Evolutionary conservation across 2,329 filamentous ascomycete genomes (phyloP), one percentile per base, ranked within the genome.

Genomic region (Colletotrichum echinochloae): DNA sequence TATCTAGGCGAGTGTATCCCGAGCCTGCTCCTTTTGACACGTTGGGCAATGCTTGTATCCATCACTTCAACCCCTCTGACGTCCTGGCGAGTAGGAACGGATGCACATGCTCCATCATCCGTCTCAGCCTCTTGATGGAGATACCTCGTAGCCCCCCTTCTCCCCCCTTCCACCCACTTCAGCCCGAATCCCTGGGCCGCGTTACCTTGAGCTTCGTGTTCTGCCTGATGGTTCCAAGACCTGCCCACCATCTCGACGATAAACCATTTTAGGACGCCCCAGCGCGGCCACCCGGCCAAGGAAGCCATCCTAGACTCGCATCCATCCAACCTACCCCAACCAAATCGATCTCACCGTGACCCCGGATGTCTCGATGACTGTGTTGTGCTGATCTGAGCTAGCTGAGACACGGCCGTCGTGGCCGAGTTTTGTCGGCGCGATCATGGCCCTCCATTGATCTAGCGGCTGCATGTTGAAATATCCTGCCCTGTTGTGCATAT

Each of bases 311-410:
- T 35, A 12, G 41, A 16, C 18, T 44, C 20, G 60, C 48, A 60
- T 55, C 48, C 54, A 52, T 60, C n/a, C 35, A 41, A 23, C 37
- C 49, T 23, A 44, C 41, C 39, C 35, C 26, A 39, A 51, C 48
- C 37, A 56, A 48, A 9, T 49, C 46, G 7, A 30, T 41, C 18
- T 39, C 26, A 49, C 63, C 26, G 55, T 60, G 63, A 51, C 20
- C 44, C 57, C 26, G 55, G 44, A 41, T 48, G 37, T 62, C 64
- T 57, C 35, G 68, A 48, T 70, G 37, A 9, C 37, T 63, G 64
- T 59, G 57, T 67, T 62, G 64, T 18, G 44, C 41, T 39, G 59
- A 59, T 63, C 65, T 70, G 68, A 68, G 68, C 41, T 59, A 44
- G 62, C 51, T 57, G 44, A 67, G 64, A 70, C 68, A 56, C 26